A percentile compares a stretch with the other conserved stretches of the same genome.
Evolutionary conservation across 2,329 filamentous ascomycete species (phyloP).

Genomic region (Pestalotiopsis sp.): DNA sequence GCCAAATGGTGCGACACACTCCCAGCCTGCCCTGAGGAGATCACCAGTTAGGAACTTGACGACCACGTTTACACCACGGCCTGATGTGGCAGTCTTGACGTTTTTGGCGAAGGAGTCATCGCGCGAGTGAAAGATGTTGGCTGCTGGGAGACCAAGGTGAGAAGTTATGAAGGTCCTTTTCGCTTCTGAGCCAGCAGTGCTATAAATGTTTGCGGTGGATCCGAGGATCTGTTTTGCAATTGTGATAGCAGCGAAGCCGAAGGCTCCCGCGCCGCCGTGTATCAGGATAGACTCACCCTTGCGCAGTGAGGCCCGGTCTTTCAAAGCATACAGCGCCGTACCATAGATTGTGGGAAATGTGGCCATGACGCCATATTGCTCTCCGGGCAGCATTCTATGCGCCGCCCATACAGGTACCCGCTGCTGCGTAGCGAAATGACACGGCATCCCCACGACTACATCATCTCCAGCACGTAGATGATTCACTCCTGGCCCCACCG

Average conservation of each 20-base stretch:
- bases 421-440: no score
- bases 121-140: slow-evolving; percentile 17
- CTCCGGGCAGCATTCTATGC: slow-evolving; percentile 18
- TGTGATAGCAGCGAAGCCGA: background rate
- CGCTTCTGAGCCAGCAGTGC: slow-evolving; percentile 21
- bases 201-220: slow-evolving; percentile 20
- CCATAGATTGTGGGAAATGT: slow-evolving; percentile 26
- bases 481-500: slow-evolving; percentile 16
- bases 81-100: slow-evolving; percentile 8
- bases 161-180: slow-evolving; percentile 24
- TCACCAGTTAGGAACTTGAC: background rate
- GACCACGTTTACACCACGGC: background rate
- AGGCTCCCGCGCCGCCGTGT: background rate
- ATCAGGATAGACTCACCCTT: slow-evolving; percentile 20
- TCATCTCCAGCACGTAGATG: no score
- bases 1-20: no score
- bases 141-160: slow-evolving; percentile 22
- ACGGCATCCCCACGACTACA: no score
- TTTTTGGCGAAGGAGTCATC: slow-evolving; percentile 9
- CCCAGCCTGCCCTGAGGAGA: no score
- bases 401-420: slow-evolving; percentile 13
- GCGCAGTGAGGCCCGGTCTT: slow-evolving; percentile 24
- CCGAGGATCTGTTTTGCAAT: slow-evolving; percentile 7
- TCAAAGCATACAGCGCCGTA: slow-evolving; percentile 32
- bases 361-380: slow-evolving; percentile 20